A percentile compares a stretch with the other conserved stretches of the same genome.
These are phyloP conservation scores for Phytophthora hibernalis DNA, from an alignment of 352 stramenopile species.

Conservation along the genomic window DNA sequence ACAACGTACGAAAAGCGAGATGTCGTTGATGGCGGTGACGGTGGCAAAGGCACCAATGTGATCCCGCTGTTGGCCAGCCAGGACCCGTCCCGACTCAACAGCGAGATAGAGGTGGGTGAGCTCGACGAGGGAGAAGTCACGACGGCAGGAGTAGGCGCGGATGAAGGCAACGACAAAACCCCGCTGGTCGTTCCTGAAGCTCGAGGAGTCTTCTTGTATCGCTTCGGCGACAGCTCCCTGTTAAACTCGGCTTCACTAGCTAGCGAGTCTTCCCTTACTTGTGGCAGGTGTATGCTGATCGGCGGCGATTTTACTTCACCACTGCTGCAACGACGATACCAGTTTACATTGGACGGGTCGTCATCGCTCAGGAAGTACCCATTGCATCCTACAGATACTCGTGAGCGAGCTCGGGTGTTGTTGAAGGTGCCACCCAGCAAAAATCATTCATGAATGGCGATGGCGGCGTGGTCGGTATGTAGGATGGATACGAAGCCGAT, in stretches of 20 bases:
- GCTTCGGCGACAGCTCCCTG: constrained; percentile 17
- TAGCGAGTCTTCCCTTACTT: constrained; percentile 17
- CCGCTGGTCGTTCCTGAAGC: background rate
- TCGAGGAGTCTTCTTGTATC: constrained; percentile 19
- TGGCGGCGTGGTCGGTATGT: constrained; percentile 18
- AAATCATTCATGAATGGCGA: constrained; percentile 35
- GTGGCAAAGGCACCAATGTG: constrained; percentile 9
- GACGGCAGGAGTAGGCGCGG: background rate
- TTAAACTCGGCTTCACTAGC: constrained; percentile 13
- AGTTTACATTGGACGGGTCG: constrained; percentile 23
- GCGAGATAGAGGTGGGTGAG: constrained; percentile 6
- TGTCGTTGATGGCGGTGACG: background rate
- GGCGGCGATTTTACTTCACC: constrained; percentile 13
- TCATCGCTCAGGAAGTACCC: constrained; percentile 36
- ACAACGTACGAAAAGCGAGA: constrained; percentile 8
- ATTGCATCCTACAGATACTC: constrained; percentile 45
- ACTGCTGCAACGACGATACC: constrained; percentile 26
- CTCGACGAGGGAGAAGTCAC: constrained; percentile 2
- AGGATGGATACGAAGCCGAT: constrained; percentile 25
- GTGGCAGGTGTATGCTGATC: constrained; percentile 5
- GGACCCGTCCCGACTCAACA: constrained; percentile 23
- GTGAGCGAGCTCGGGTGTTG: constrained; percentile 28
- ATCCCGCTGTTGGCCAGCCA: constrained; percentile 11
- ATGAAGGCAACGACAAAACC: background rate
- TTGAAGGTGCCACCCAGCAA: constrained; percentile 9